A percentile compares a stretch with the other conserved stretches of the same genome.
These are phyloP conservation scores for Trifolium repens DNA, from an alignment of 306 rosid species.

Conservation along the genomic window DNA sequence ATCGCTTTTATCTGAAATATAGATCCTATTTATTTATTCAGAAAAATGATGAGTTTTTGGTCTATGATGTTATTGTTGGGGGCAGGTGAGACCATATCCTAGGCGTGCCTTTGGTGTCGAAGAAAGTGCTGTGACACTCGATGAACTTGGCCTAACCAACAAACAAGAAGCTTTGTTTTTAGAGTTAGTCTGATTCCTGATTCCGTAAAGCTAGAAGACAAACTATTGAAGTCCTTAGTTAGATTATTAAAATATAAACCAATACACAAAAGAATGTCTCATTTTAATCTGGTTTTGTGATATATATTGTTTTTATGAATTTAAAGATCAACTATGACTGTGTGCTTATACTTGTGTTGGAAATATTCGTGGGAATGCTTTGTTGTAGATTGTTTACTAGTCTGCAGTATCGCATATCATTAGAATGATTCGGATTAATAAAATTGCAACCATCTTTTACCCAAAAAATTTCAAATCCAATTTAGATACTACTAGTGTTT, in stretches of 20 bases:
- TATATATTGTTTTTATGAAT: slow-evolving; percentile 15
- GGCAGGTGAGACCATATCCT: slow-evolving; percentile 94
- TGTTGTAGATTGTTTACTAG: slow-evolving; percentile 2
- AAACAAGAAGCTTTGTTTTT: slow-evolving; percentile 94
- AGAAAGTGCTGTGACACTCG: slow-evolving; percentile 65
- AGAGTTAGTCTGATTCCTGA: slow-evolving; percentile 63
- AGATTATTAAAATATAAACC: slow-evolving; percentile 39
- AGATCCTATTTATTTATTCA: slow-evolving; percentile 13
- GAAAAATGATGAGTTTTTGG: background rate
- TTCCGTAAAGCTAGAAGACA: slow-evolving; percentile 48
- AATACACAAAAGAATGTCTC: slow-evolving; percentile 24
- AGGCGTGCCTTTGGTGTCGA: slow-evolving; percentile 79
- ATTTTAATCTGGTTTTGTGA: slow-evolving; percentile 27
- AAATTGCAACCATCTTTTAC: background rate
- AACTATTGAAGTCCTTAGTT: slow-evolving; percentile 42
- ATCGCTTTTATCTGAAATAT: background rate
- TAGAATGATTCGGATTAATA: slow-evolving; percentile 6
- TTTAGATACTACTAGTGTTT: background rate
- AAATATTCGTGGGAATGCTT: background rate
- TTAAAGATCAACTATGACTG: background rate
- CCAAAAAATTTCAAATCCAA: background rate
- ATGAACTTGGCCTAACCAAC: slow-evolving; percentile 80
- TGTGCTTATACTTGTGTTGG: slow-evolving; percentile 3
- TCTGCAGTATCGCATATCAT: background rate
- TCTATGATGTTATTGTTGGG: slow-evolving; percentile 22